A percentile compares a stretch with the other conserved stretches of the same genome.
These are phyloP conservation scores for Sarocladiaceae sp. DNA, from an alignment of 2,329 filamentous ascomycete species.

Conservation along the genomic window DNA sequence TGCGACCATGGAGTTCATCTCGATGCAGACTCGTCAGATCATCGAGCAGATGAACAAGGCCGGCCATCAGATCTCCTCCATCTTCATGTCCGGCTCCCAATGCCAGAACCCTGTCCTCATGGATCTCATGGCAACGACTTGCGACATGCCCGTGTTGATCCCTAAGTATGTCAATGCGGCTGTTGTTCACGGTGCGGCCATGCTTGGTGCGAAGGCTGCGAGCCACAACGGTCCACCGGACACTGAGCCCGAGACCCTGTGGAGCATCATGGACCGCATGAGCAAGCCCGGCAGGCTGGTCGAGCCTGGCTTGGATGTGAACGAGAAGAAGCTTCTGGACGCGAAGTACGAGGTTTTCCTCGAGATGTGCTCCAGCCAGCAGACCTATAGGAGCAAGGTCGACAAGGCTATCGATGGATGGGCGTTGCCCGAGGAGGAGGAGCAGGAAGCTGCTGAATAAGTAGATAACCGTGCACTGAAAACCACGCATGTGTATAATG, in stretches of 20 bases:
- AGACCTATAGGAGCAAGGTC: slow-evolving; percentile 71
- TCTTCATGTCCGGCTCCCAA: slow-evolving; percentile 98
- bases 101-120: slow-evolving; percentile 95
- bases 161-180: slow-evolving; percentile 91
- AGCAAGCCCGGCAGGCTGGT: slow-evolving; percentile 87
- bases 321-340: slow-evolving; percentile 74
- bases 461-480: background rate
- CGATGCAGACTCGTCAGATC: slow-evolving; percentile 93
- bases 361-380: slow-evolving; percentile 83
- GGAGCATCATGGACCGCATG: slow-evolving; percentile 97
- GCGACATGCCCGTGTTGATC: slow-evolving; percentile 87
- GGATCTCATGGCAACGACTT: slow-evolving; percentile 82
- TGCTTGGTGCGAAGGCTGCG: slow-evolving; percentile 96
- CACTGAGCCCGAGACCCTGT: slow-evolving; percentile 78
- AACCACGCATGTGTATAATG: background rate
- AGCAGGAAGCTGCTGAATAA: background rate
- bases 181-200: slow-evolving; percentile 95
- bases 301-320: slow-evolving; percentile 70
- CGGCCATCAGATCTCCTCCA: slow-evolving; percentile 80
- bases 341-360: slow-evolving; percentile 96
- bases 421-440: slow-evolving; percentile 12
- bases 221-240: slow-evolving; percentile 59
- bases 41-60: slow-evolving; percentile 87
- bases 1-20: slow-evolving; percentile 95
- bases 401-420: slow-evolving; percentile 51